Evolutionary conservation across 352 stramenopile genomes (phyloP).

Genomic region (Aphanomyces stellatus): DNA sequence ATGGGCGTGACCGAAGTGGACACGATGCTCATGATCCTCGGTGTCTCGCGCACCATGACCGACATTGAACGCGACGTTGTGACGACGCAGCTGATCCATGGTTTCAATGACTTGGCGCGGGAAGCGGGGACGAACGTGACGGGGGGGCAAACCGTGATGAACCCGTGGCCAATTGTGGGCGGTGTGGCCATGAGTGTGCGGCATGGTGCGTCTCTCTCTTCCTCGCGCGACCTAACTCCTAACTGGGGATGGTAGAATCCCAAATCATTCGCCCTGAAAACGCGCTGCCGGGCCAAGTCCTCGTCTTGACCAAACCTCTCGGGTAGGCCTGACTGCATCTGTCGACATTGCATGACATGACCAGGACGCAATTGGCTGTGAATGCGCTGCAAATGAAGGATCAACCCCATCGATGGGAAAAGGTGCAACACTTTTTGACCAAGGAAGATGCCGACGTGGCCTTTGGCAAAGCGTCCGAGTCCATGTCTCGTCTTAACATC

Average conservation of each 20-base stretch:
- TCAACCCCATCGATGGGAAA: constrained; percentile 64
- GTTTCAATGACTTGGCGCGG: constrained; percentile 86
- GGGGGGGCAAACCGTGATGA: constrained; percentile 93
- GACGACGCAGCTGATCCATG: constrained; percentile 90
- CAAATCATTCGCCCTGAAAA: constrained; percentile 88
- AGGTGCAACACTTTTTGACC: constrained; percentile 60
- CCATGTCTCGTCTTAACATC: constrained; percentile 90
- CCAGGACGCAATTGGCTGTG: constrained; percentile 85
- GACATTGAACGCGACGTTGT: constrained; percentile 87
- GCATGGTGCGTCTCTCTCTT: constrained; percentile 33
- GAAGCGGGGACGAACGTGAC: constrained; percentile 88
- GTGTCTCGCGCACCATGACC: constrained; percentile 88
- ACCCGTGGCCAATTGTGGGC: constrained; percentile 94
- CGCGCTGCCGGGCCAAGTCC: constrained; percentile 78
- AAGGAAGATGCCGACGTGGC: constrained; percentile 68
- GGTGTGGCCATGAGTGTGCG: constrained; percentile 87
- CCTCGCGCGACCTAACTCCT: neutral
- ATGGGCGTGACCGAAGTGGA: constrained; percentile 92
- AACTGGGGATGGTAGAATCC: constrained; percentile 41
- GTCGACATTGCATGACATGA: neutral
- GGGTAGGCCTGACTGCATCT: constrained; percentile 26
- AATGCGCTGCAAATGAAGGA: constrained; percentile 91
- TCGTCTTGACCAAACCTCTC: constrained; percentile 92
- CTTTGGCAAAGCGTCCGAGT: constrained; percentile 88
- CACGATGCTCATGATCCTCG: constrained; percentile 94